Evolutionary conservation across 768 basidiomycete genomes (phyloP), one percentile per base, ranked within the genome.

Genomic region (Xerocomellus chrysenteron): DNA sequence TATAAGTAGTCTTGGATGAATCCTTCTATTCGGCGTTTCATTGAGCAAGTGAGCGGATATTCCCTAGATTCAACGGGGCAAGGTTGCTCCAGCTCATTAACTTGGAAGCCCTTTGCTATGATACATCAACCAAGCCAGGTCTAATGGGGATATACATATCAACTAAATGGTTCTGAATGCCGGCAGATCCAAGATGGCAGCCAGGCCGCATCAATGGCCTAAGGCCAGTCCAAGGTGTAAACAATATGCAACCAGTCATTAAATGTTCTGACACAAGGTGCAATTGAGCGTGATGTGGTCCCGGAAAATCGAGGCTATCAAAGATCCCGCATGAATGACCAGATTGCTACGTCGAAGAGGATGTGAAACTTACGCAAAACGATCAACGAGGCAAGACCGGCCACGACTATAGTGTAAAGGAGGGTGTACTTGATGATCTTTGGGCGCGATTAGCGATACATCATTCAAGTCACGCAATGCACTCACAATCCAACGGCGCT

Each of bases 401-500:
- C 82, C 55, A 94, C 80, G 70, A 95, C 81, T 48, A 90, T 53
- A 54, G 87, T 67, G 75, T 95, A 98, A 32, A 96, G 78, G 53
- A 94, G 57, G 19, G 92, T 87, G 72, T 95, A 95, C 72, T 92
- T 94, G 68, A 91, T 74, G 65, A 93, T 81, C 87, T 88, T 63
- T 0, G n/a, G n/a, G 41, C 24, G 36, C 35, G 13, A 41, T 66
- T 33, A 57, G 62, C 17, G 2, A 39, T 28, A 17, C 32, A 24
- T 53, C 47, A 12, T 52, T 59, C 17, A 26, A 39, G 16, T 26
- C 47, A 33, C 9, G 40, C 14, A 28, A 35, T 55, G 17, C 26
- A 78, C 82, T 60, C 63, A 88, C 89, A 66, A 96, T 96, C 90
- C 91, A 94, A 64, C 95, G 78, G 54, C 95, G 82, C 69, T 94